Evolutionary conservation across 2,329 filamentous ascomycete species (phyloP), one percentile per base, ranked within the genome.

Genomic region (Emmonsiellopsis sp.): DNA sequence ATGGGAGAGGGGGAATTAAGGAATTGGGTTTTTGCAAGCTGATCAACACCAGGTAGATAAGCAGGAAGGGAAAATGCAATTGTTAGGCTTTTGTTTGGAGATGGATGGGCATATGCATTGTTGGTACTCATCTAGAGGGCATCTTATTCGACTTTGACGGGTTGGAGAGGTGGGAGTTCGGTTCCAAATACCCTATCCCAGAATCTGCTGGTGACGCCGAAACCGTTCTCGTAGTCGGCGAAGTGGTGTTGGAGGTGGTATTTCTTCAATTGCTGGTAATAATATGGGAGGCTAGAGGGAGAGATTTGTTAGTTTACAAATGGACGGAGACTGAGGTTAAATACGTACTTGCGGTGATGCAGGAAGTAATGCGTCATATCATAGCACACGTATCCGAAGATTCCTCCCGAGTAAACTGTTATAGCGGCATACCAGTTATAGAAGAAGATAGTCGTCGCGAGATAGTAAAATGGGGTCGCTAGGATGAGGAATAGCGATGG

Each of bases 281-380:
- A 95, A 1, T 84, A 74, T 13, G 93, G 93, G 2, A 98, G 82
- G 63, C 81, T 83, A 38, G 9, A 15, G 32, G 40, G 41, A 35
- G 30, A 16, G 3, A 35, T 34, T 8, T 9, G 46, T 45, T 26
- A 13, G 3, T 5, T 13, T 20, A 55, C 15, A 4, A 8, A 41
- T 5, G 30, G 13, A 32, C 31, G 32, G 30, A 44, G 15, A n/a
- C 11, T 20, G 3, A 16, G n/a, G 30, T 53, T 38, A 50, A 43
- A 8, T 32, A 77, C 80, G 70, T 68, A 84, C 80, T 89, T 94
- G 73, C 87, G 83, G 75, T 98, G 93, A 71, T 98, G 93, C 40
- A 98, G 80, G 79, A 98, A 98, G 78, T 97, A 98, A 71, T 98
- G 93, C 1, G 93, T 98, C 76, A 96, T 66, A 70, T 98, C 93